These are phyloP conservation scores for Jatropha podagrica DNA, from an alignment of 441 rosid genomes.

Conservation along the genomic window DNA sequence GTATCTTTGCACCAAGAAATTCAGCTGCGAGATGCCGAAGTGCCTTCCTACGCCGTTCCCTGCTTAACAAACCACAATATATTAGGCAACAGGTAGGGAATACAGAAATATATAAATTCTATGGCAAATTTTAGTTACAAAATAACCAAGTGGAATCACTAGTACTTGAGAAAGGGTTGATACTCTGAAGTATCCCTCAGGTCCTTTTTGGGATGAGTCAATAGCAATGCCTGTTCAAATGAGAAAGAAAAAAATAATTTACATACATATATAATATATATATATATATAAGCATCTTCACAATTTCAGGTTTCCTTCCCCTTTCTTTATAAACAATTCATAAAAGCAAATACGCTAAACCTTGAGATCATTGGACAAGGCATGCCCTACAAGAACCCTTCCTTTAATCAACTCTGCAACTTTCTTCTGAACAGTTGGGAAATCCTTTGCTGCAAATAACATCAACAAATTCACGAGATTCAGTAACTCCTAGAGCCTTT, in stretches of 20 bases:
- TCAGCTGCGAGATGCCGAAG: slow-evolving; percentile 79
- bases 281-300: not conserved
- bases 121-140: slow-evolving; percentile 8
- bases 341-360: slow-evolving; percentile 35
- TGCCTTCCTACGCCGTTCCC: slow-evolving; percentile 64
- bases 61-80: slow-evolving; percentile 31
- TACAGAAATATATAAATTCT: slow-evolving; percentile 4
- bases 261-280: too few species aligned
- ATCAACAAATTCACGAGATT: slow-evolving; percentile 14
- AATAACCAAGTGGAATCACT: slow-evolving; percentile 1
- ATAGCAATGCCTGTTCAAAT: slow-evolving; percentile 58
- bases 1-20: slow-evolving; percentile 76
- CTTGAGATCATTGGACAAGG: slow-evolving; percentile 94
- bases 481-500: not conserved
- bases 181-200: slow-evolving; percentile 78
- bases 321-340: not conserved
- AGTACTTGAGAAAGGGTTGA: slow-evolving; percentile 76
- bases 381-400: slow-evolving; percentile 88
- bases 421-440: slow-evolving; percentile 67
- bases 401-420: slow-evolving; percentile 82
- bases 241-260: not conserved
- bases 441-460: slow-evolving; percentile 71
- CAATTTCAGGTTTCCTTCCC: not conserved
- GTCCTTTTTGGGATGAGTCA: slow-evolving; percentile 82
- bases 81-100: slow-evolving; percentile 11